phyloP scores from a whole-genome alignment of 306 rosid species.

The Benincasa hispida region DNA sequence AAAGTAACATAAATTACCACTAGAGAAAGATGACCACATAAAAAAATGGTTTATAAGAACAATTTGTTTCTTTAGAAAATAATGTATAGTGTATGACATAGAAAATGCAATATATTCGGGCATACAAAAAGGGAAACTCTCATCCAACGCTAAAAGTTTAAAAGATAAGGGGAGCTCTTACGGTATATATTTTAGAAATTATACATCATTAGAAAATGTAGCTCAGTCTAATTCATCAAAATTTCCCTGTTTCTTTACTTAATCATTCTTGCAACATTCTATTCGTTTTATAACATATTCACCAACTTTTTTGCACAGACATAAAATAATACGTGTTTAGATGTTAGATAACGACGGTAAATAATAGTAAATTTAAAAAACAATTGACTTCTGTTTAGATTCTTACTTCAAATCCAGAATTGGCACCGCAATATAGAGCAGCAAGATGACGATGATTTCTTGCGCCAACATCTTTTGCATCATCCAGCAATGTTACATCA shows the following conservation, averaged over 20 bases:
- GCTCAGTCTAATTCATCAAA: background rate
- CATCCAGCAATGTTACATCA: constrained; percentile 58
- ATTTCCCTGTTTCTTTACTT: background rate
- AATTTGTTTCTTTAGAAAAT: background rate
- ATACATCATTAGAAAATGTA: background rate
- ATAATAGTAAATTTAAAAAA: background rate
- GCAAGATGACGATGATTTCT: constrained; percentile 64
- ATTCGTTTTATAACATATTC: background rate
- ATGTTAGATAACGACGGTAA: background rate
- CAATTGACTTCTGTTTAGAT: background rate
- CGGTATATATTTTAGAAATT: background rate
- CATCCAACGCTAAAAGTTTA: background rate
- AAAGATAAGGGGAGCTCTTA: background rate
- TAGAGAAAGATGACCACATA: background rate
- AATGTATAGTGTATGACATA: background rate
- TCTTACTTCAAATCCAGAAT: constrained; percentile 86
- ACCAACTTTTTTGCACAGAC: background rate
- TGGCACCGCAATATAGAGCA: constrained; percentile 72
- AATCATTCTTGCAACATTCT: background rate
- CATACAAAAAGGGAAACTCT: background rate
- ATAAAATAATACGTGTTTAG: background rate
- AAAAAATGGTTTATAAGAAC: background rate
- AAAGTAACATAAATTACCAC: background rate
- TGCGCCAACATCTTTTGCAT: constrained; percentile 69
- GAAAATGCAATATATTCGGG: background rate